Conservation (phyloP, 2,329 filamentous ascomycete genomes). For the Aspergillus spinulosporus region DNA sequence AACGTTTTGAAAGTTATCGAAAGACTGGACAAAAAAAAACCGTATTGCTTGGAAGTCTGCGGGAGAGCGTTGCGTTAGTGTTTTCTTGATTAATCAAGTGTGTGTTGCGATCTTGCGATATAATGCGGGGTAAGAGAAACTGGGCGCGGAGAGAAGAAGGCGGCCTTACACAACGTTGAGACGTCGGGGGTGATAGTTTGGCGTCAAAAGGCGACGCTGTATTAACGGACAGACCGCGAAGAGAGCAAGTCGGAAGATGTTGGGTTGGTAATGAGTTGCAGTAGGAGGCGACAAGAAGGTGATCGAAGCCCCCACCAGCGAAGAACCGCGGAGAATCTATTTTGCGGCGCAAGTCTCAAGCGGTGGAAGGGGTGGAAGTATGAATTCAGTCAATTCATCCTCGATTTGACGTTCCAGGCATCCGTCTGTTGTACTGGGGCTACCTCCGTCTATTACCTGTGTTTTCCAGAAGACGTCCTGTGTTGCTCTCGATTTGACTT, state of each 20-base stretch:
- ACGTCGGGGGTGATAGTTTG: not conserved
- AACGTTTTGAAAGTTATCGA: not conserved
- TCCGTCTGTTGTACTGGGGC: not conserved
- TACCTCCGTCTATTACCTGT: not conserved
- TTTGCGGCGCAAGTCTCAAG: constrained; percentile 32
- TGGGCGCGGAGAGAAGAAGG: not conserved
- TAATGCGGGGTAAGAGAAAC: constrained; percentile 12
- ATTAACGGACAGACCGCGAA: constrained; percentile 16
- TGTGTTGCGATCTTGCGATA: constrained; percentile 1
- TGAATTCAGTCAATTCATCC: constrained; percentile 2
- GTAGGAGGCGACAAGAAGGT: constrained; percentile 21
- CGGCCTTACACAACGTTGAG: constrained; percentile 5
- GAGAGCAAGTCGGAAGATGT: constrained; percentile 16
- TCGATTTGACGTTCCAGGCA: not conserved
- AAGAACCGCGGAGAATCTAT: constrained; percentile 40
- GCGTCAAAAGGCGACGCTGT: not conserved
- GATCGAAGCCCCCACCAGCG: constrained; percentile 33
- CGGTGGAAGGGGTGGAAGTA: not conserved
- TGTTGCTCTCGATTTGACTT: no score
- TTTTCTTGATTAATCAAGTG: not conserved
- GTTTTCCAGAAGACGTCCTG: no score
- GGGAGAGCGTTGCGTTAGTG: constrained; percentile 2
- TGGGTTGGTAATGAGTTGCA: not conserved
- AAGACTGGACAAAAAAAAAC: not conserved
- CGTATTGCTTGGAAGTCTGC: not conserved